These are phyloP conservation scores for Aureobasidium sp. DNA, from an alignment of 2,329 filamentous ascomycete species.

Conservation along the genomic window DNA sequence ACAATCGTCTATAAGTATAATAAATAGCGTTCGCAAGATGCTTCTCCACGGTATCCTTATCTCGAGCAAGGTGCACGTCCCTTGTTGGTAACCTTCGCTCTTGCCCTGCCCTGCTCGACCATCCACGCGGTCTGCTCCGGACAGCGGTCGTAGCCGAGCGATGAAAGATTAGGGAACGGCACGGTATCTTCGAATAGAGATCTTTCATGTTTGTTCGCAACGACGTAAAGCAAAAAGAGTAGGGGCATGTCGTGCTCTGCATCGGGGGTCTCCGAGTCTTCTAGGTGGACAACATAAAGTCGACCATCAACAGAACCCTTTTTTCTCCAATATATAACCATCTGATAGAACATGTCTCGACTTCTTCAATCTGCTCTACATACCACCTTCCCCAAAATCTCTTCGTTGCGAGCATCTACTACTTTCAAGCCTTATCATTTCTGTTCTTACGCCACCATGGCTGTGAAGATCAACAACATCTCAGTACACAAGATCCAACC, in stretches of 20 bases:
- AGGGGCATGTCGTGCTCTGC: neutral
- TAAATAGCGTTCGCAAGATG: neutral
- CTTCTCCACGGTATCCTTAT: slow-evolving; percentile 2
- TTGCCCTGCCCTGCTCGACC: neutral
- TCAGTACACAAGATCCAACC: slow-evolving; percentile 22
- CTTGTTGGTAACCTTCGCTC: neutral
- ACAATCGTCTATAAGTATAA: neutral
- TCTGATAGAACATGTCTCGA: neutral
- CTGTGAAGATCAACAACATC: slow-evolving; percentile 21
- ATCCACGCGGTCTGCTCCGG: neutral
- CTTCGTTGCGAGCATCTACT: neutral
- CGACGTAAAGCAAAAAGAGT: neutral
- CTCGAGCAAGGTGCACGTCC: neutral
- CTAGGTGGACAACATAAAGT: neutral
- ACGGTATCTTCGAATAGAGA: neutral
- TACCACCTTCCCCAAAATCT: neutral
- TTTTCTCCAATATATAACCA: neutral
- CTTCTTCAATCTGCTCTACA: neutral
- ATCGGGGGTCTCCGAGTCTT: neutral
- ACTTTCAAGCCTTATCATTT: neutral
- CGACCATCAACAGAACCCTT: neutral
- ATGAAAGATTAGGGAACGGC: neutral
- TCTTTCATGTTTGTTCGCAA: neutral
- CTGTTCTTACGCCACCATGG: slow-evolving; percentile 12
- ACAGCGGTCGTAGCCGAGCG: neutral